Conservation (phyloP, 495 filamentous ascomycete species). For the Talaromyces stipitatus region DNA sequence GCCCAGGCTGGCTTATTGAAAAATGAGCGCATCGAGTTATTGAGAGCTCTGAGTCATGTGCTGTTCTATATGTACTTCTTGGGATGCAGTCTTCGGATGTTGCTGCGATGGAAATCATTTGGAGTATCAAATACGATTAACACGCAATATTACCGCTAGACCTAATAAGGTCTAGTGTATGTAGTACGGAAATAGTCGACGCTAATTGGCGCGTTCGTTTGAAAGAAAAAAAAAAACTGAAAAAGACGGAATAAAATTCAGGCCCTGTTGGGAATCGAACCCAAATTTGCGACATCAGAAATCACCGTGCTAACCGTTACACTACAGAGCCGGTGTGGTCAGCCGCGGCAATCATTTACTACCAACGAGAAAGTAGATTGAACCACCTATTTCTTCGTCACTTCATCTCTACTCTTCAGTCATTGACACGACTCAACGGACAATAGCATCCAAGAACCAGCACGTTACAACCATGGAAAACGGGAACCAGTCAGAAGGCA, state of each 20-base stretch:
- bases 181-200: too few relatives aligned
- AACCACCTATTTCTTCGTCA: too few relatives aligned
- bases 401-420: not conserved
- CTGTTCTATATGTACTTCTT: not conserved
- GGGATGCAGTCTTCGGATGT: not conserved
- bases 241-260: too few relatives aligned
- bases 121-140: too few relatives aligned
- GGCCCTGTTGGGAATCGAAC: too few relatives aligned
- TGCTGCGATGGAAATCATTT: not conserved
- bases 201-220: too few relatives aligned
- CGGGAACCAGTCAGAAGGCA: constrained; percentile 56
- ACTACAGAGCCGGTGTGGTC: too few relatives aligned
- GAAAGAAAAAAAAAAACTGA: too few relatives aligned
- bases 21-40: constrained; percentile 46
- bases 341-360: too few relatives aligned
- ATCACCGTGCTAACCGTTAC: too few relatives aligned
- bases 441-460: not conserved
- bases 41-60: not conserved
- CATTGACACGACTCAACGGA: not conserved
- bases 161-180: not conserved
- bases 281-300: too few relatives aligned
- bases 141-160: not conserved
- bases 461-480: constrained; percentile 57
- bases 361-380: too few relatives aligned
- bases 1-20: constrained; percentile 62